These are phyloP conservation scores for Talaromyces sp. DNA, from an alignment of 2,329 filamentous ascomycete genomes.

Conservation along the genomic window DNA sequence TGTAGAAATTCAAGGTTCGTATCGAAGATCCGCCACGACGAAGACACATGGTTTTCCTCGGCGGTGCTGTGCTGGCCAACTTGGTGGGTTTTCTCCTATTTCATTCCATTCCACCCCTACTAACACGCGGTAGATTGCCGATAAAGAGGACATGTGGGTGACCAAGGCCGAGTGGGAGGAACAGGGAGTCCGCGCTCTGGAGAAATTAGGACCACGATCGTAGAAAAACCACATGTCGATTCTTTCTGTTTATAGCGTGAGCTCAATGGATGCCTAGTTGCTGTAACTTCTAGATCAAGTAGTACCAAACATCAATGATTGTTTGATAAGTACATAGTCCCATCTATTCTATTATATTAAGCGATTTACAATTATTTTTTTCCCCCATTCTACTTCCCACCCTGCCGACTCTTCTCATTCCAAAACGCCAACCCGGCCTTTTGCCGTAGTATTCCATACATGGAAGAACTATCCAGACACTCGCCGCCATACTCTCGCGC, in stretches of 20 bases:
- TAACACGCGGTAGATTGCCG: constrained; percentile 66
- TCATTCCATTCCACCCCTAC: not conserved
- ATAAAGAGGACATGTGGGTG: constrained; percentile 99
- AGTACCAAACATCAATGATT: not conserved
- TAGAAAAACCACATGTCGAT: not conserved
- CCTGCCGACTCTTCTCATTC: constrained; percentile 31
- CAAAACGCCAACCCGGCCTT: constrained; percentile 32
- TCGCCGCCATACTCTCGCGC: constrained; percentile 31
- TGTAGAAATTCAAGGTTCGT: constrained; percentile 93
- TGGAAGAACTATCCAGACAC: constrained; percentile 33
- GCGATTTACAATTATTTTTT: not conserved
- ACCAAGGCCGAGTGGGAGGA: constrained; percentile 96
- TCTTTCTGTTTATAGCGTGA: constrained; percentile 9
- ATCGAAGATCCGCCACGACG: constrained; percentile 96
- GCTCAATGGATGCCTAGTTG: constrained; percentile 1
- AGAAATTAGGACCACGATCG: constrained; percentile 88
- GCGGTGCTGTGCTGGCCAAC: constrained; percentile 91
- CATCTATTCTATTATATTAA: not conserved
- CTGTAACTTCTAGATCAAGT: not conserved
- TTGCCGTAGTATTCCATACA: constrained; percentile 32
- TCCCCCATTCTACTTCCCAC: not conserved
- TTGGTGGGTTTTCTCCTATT: constrained; percentile 52
- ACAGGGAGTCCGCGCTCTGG: constrained; percentile 73
- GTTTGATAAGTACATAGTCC: not conserved
- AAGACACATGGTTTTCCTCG: constrained; percentile 99